These are phyloP conservation scores for Lobosporangium transversale DNA, from an alignment of 192 early-diverging fungal genomes.

Conservation along the genomic window DNA sequence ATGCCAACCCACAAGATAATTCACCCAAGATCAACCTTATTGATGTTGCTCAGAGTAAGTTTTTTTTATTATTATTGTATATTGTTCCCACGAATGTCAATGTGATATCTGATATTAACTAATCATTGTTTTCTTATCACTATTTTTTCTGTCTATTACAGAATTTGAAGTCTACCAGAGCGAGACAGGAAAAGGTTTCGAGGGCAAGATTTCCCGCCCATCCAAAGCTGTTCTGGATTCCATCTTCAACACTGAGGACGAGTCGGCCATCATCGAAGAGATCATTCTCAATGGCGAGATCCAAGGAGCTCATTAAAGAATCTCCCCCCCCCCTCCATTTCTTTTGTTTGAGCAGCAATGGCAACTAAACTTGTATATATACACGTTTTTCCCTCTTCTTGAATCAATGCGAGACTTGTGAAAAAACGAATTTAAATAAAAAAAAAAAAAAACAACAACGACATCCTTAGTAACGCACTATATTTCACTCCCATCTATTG, in stretches of 20 bases:
- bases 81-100: neutral
- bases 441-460: no score
- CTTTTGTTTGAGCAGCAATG: neutral
- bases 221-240: conserved; percentile 23
- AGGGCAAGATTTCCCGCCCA: conserved; percentile 26
- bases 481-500: no score
- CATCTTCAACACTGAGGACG: conserved; percentile 34
- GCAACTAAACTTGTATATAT: no score
- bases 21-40: conserved; percentile 18
- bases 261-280: conserved; percentile 22
- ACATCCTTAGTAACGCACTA: no score
- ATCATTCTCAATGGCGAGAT: conserved; percentile 45
- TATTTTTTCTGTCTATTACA: neutral
- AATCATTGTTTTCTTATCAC: neutral
- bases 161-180: conserved; percentile 35
- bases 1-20: neutral
- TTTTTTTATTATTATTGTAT: neutral
- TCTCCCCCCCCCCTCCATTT: no score
- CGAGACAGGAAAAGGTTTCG: conserved; percentile 28
- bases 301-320: neutral
- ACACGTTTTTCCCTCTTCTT: no score
- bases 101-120: neutral
- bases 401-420: no score
- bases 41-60: conserved; percentile 44
- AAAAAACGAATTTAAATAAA: no score